Evolutionary conservation across 2,329 filamentous ascomycete genomes (phyloP).

Genomic region (Colletotrichum horii): DNA sequence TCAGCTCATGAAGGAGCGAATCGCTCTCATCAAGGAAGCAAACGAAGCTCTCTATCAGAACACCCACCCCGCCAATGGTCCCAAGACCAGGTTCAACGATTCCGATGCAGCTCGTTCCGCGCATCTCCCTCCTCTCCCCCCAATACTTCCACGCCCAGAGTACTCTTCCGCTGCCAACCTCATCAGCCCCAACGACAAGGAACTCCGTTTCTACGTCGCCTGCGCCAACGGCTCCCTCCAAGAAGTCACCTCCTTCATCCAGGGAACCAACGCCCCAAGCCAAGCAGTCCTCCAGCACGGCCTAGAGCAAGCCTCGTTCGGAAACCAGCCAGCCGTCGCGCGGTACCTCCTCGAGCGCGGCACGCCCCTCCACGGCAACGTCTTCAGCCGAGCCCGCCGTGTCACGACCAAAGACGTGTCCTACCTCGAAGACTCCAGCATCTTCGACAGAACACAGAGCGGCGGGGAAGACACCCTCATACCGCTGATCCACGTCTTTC

Average conservation of each 20-base stretch:
- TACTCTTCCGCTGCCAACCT: not conserved
- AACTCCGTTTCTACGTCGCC: not conserved
- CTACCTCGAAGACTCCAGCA: not conserved
- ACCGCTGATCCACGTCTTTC: not conserved
- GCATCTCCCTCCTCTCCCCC: not conserved
- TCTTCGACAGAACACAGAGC: not conserved
- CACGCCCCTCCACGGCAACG: not conserved
- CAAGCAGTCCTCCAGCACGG: not conserved
- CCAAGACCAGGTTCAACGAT: not conserved
- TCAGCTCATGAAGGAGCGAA: not conserved
- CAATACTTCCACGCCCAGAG: not conserved
- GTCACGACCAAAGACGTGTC: not conserved
- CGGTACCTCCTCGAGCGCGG: not conserved
- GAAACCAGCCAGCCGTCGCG: not conserved
- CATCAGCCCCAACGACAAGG: not conserved
- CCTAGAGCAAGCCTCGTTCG: not conserved
- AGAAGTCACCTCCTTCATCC: not conserved
- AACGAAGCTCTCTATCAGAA: not conserved
- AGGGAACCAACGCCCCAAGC: not conserved
- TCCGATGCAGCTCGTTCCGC: not conserved
- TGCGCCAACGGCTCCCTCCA: not conserved
- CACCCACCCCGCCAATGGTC: not conserved
- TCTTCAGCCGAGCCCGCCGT: not conserved
- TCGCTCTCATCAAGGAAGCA: rapidly evolving
- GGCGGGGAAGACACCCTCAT: not conserved